A percentile compares a stretch with the other conserved stretches of the same genome.
phyloP scores from a whole-genome alignment of 129 eudicot species.

The Helichrysum umbraculigerum region DNA sequence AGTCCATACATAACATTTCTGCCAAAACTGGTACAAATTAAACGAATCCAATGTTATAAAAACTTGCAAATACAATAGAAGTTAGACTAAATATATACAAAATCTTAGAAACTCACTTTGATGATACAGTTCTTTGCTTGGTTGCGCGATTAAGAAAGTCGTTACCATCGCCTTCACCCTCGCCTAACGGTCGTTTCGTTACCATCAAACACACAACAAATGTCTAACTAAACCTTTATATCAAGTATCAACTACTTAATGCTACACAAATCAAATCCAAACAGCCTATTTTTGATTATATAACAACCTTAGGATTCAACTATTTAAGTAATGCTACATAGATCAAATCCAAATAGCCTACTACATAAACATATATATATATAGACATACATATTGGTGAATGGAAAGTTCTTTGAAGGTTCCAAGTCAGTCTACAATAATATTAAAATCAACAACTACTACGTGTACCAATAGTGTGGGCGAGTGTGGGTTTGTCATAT shows the following conservation, averaged over 20 bases:
- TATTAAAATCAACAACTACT: constrained; percentile 21
- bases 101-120: constrained; percentile 43
- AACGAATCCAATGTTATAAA: constrained; percentile 14
- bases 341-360: constrained; percentile 4
- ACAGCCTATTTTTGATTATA: not conserved
- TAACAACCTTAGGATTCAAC: not conserved
- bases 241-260: constrained; percentile 3
- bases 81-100: not conserved
- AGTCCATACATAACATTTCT: constrained; percentile 40
- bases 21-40: constrained; percentile 37
- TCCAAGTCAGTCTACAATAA: constrained; percentile 35
- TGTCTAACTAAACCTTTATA: not conserved
- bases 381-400: not conserved
- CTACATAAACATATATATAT: constrained; percentile 17
- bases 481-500: constrained; percentile 22
- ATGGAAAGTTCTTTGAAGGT: constrained; percentile 32
- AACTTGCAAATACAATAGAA: not conserved
- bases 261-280: constrained; percentile 3
- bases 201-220: constrained; percentile 54
- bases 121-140: constrained; percentile 37
- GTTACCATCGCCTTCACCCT: constrained; percentile 46
- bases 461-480: constrained; percentile 33
- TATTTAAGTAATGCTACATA: constrained; percentile 8
- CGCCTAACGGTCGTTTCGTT: constrained; percentile 51
- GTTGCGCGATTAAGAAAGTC: constrained; percentile 33